These are phyloP conservation scores for Alternaria viburni DNA, from an alignment of 2,329 filamentous ascomycete species.

Conservation along the genomic window DNA sequence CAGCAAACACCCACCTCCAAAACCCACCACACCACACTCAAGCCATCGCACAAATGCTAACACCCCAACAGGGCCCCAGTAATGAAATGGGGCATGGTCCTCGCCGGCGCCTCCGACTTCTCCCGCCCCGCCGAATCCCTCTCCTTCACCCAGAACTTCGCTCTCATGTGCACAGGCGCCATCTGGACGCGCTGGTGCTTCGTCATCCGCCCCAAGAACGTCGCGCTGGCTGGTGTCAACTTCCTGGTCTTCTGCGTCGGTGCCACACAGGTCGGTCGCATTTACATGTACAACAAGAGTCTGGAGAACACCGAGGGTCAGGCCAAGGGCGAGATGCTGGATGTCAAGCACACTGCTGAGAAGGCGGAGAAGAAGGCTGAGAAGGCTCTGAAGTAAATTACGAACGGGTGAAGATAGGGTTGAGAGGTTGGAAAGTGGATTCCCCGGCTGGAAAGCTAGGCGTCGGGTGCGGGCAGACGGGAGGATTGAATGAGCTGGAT, in stretches of 20 bases:
- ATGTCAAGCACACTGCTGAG: constrained; percentile 39
- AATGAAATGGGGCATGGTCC: constrained; percentile 92
- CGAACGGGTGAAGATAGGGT: background rate
- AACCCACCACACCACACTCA: background rate
- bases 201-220: constrained; percentile 92
- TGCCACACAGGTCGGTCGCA: constrained; percentile 79
- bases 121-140: constrained; percentile 89
- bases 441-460: background rate
- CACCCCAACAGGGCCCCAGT: constrained; percentile 75
- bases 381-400: constrained; percentile 6
- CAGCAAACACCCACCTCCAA: background rate
- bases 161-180: constrained; percentile 85
- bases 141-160: constrained; percentile 88
- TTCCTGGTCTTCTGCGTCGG: constrained; percentile 95
- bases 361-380: constrained; percentile 36
- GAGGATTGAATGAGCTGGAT: background rate
- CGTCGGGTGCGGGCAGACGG: background rate
- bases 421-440: background rate
- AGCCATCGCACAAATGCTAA: constrained; percentile 1
- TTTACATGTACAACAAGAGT: constrained; percentile 68
- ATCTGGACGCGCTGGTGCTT: constrained; percentile 99
- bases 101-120: constrained; percentile 92
- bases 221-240: constrained; percentile 93
- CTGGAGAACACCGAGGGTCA: constrained; percentile 59
- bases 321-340: constrained; percentile 45